Base-by-base conservation (phyloP, 306 rosid genomes). In the Pyrus betulifolia region DNA sequence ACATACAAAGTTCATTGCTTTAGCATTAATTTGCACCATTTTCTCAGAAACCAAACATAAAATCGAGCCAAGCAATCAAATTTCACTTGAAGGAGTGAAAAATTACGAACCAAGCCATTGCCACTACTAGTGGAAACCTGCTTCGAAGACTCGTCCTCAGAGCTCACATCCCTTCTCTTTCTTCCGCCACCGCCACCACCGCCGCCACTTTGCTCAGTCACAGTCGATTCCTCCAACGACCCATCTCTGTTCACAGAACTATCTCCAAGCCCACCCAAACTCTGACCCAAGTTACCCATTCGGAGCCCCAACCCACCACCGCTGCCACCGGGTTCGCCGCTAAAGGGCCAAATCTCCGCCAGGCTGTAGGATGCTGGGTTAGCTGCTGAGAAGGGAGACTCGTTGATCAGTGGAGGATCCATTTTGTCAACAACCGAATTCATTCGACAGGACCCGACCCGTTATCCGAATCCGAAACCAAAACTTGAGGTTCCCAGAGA, bases 331-430 rank as follows among this genome's bases (percentile, higher is more conserved):
- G 79, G 54, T 42, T 83, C 87, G 19, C 83, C 78, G 2, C 81
- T 77, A 14, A 84, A 76, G 1, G 96, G 92, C 98, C 98, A 95
- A 89, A 95, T 88, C 83, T 88, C 95, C 2, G 90, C 93, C 75
- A 95, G 81, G 81, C 86, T 76, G 80, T 87, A 93, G 4, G 96
- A 78, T 12, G 96, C 86, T 22, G 90, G 92, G 71, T 93, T 90
- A 4, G 92, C 85, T 2, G 91, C 84, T 19, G 97, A 90, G 89
- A 90, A 95, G 45, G 93, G 86, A 7, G 93, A 86, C 66, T 92
- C 97, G 74, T 85, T 85, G 69, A 95, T 69, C 13, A 95, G 79
- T 3, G 92, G 89, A 76, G 90, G 88, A 68, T 95, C 99, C 99
- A 95, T 94, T 82, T 18, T 55, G 55, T 45, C 71, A 31, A 81